Evolutionary conservation across 2,329 filamentous ascomycete genomes (phyloP).

Genomic region (Hysterium pulicare): DNA sequence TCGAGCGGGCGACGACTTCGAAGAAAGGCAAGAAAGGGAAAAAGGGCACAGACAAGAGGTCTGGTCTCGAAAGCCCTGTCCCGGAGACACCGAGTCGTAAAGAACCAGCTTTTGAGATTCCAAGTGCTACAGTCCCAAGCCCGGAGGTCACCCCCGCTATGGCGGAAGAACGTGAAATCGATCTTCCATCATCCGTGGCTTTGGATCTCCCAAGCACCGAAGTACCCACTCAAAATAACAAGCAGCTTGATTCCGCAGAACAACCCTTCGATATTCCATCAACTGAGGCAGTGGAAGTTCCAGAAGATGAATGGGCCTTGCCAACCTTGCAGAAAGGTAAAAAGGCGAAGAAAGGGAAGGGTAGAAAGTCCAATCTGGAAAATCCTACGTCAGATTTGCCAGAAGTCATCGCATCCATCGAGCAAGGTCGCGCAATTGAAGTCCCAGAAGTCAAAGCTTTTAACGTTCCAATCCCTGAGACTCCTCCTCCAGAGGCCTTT

Average conservation of each 20-base stretch:
- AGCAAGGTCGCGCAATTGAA: too few species aligned
- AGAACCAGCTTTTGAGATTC: not conserved
- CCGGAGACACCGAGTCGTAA: conserved; percentile 5
- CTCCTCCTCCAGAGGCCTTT: too few species aligned
- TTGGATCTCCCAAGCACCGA: too few species aligned
- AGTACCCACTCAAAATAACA: too few species aligned
- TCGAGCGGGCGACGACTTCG: not conserved
- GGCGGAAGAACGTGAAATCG: too few species aligned
- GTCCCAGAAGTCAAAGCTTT: too few species aligned
- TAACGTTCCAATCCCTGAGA: too few species aligned
- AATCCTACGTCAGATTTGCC: too few species aligned
- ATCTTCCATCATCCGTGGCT: too few species aligned
- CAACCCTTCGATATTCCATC: not conserved
- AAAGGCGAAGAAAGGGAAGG: conserved; percentile 23
- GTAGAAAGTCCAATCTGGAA: conserved; percentile 8
- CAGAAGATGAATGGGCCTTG: conserved; percentile 2
- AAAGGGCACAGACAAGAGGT: conserved; percentile 18
- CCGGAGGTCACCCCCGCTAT: not conserved
- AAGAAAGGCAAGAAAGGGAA: conserved; percentile 27
- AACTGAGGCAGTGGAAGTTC: not conserved
- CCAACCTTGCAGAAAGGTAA: conserved; percentile 18
- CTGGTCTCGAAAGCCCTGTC: conserved; percentile 2
- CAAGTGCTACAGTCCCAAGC: not conserved
- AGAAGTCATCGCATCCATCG: too few species aligned
- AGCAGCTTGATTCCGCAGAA: too few species aligned